A percentile compares a stretch with the other conserved stretches of the same genome.
These are phyloP conservation scores for Pseudisothecium myosuroides DNA, from an alignment of 225 moss, liverwort and hornwort species.

Conservation along the genomic window DNA sequence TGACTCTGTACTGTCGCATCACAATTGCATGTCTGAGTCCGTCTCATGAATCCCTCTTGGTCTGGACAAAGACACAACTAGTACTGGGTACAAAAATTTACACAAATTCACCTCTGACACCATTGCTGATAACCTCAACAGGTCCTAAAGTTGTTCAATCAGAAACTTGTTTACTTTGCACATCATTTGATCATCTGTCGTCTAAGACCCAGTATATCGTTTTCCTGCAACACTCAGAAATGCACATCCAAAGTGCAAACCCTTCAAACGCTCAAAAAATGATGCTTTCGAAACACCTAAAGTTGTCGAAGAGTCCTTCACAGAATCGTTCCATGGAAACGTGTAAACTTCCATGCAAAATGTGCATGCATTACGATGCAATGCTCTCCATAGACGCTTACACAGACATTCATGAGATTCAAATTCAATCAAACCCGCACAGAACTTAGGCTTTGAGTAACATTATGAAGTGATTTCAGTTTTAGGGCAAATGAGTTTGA, in stretches of 20 bases:
- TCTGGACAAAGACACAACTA: neutral
- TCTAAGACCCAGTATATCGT: neutral
- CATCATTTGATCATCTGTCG: neutral
- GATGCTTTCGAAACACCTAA: neutral
- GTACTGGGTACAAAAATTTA: neutral
- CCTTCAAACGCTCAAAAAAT: neutral
- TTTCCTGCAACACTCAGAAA: neutral
- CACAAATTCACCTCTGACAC: neutral
- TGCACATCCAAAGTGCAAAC: neutral
- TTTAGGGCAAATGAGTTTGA: too few relatives aligned
- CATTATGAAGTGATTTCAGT: slow-evolving; percentile 60
- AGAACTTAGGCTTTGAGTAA: neutral
- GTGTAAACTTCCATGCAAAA: neutral
- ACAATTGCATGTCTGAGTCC: neutral
- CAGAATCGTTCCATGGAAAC: too few relatives aligned
- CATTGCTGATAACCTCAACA: neutral
- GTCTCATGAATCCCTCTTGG: neutral
- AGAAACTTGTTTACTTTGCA: neutral
- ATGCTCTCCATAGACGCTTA: too few relatives aligned
- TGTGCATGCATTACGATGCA: neutral
- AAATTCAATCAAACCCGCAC: neutral
- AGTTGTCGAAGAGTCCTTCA: neutral
- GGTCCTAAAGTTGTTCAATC: neutral
- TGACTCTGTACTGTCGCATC: too few relatives aligned
- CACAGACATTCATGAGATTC: slow-evolving; percentile 26